A percentile compares a stretch with the other conserved stretches of the same genome.
Evolutionary conservation across 2,329 filamentous ascomycete species (phyloP).

Genomic region (Byssothecium circinans): DNA sequence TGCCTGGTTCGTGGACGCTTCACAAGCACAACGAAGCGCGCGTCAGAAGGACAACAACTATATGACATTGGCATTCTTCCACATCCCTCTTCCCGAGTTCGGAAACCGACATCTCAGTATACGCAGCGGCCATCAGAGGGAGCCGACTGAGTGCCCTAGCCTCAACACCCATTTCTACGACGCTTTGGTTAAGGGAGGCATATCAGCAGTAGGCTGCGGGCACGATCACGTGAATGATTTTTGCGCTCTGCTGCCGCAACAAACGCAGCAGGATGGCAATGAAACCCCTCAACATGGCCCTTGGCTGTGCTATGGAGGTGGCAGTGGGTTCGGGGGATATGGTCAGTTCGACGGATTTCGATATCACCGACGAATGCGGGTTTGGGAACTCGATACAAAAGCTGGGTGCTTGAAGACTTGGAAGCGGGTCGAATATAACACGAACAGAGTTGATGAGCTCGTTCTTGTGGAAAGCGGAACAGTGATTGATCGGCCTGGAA

Average conservation of each 20-base stretch:
- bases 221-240: conserved; percentile 97
- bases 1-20: conserved; percentile 82
- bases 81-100: conserved; percentile 92
- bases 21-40: conserved; percentile 61
- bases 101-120: conserved; percentile 56
- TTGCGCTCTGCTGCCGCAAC: conserved; percentile 59
- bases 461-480: conserved; percentile 33
- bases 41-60: conserved; percentile 69
- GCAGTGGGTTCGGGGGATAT: conserved; percentile 86
- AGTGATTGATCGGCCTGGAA: conserved; percentile 22
- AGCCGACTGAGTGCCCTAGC: conserved; percentile 78
- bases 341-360: conserved; percentile 81
- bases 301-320: conserved; percentile 80
- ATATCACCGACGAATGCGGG: conserved; percentile 66
- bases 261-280: conserved; percentile 16
- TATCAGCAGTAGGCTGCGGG: conserved; percentile 83
- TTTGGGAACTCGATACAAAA: conserved; percentile 90
- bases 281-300: conserved; percentile 15
- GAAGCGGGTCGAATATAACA: conserved; percentile 72
- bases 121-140: conserved; percentile 71
- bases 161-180: conserved; percentile 90
- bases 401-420: conserved; percentile 84
- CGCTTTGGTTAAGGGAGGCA: conserved; percentile 77
- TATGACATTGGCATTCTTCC: conserved; percentile 91
- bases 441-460: conserved; percentile 42